Evolutionary conservation across 2,329 filamentous ascomycete species (phyloP).

Genomic region (Oidium heveae): DNA sequence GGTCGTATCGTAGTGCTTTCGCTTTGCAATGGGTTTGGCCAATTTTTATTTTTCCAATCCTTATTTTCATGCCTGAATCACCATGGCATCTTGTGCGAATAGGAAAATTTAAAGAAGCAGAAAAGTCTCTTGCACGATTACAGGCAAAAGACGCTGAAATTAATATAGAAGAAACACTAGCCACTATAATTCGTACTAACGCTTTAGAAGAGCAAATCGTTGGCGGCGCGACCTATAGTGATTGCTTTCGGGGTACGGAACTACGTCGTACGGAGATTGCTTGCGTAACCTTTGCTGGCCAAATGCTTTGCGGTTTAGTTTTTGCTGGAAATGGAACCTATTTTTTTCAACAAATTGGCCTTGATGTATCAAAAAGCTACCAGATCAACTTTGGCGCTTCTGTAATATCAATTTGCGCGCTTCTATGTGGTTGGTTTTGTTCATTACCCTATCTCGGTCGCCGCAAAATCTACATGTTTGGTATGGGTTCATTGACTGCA

Average conservation of each 20-base stretch:
- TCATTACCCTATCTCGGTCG: no score
- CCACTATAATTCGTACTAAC: constrained; percentile 29
- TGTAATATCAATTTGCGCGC: no score
- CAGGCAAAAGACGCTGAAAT: constrained; percentile 13
- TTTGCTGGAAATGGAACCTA: constrained; percentile 35
- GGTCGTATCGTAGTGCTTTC: constrained; percentile 11
- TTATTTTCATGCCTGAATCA: constrained; percentile 22
- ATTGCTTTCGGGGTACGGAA: constrained; percentile 23
- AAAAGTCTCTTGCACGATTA: constrained; percentile 1
- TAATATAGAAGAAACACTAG: constrained; percentile 16
- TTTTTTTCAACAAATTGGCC: constrained; percentile 28
- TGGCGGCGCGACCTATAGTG: constrained; percentile 19
- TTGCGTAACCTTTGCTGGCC: constrained; percentile 31
- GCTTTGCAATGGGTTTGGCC: constrained; percentile 28
- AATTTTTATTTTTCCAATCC: constrained; percentile 19
- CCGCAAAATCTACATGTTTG: no score
- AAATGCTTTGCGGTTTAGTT: constrained; percentile 34
- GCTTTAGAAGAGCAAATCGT: constrained; percentile 21
- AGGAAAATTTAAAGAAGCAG: constrained; percentile 15
- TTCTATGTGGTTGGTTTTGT: no score
- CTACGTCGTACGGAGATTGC: constrained; percentile 25
- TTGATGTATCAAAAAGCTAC: no score
- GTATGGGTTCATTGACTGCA: no score
- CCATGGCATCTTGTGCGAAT: constrained; percentile 25
- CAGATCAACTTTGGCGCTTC: no score